A percentile compares a stretch with the other conserved stretches of the same genome.
phyloP scores from a whole-genome alignment of 495 filamentous ascomycete species.

The Lindgomyces ingoldianus region DNA sequence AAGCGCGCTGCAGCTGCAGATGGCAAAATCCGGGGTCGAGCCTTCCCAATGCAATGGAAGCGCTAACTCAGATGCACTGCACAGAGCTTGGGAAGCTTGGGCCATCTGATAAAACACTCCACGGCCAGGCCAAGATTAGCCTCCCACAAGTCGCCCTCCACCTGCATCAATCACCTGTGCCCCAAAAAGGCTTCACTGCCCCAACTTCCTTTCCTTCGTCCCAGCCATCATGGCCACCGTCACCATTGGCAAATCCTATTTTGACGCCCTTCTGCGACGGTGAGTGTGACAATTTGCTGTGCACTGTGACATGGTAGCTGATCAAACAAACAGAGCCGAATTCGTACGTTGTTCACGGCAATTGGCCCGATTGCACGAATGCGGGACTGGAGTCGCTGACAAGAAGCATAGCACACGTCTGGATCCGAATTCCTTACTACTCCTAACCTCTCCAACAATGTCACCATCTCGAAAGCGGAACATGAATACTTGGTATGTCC shows the following conservation, averaged over 20 bases:
- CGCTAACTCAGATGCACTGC: too few species aligned
- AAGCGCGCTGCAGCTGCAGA: not conserved
- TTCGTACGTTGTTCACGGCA: constrained; percentile 42
- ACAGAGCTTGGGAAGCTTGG: constrained; percentile 8
- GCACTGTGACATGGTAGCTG: not conserved
- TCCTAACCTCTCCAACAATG: constrained; percentile 42
- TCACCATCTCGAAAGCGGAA: constrained; percentile 57
- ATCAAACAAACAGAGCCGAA: constrained; percentile 42
- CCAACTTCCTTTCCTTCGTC: constrained; percentile 5
- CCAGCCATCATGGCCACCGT: constrained; percentile 42
- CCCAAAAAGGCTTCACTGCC: not conserved
- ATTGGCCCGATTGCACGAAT: not conserved
- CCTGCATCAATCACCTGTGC: constrained; percentile 7
- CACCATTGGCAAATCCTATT: constrained; percentile 44
- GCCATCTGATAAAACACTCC: constrained; percentile 2
- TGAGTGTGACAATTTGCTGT: constrained; percentile 21
- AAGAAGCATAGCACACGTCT: constrained; percentile 48
- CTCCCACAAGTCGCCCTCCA: not conserved
- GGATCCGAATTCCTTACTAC: constrained; percentile 30
- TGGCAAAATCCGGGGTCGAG: constrained; percentile 15
- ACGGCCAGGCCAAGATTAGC: not conserved
- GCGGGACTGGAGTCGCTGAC: constrained; percentile 11
- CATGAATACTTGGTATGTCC: constrained; percentile 59
- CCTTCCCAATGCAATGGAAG: constrained; percentile 5
- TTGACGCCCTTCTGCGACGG: constrained; percentile 46